phyloP scores from a whole-genome alignment of 208 protist species.

The Naegleria lovaniensis region DNA sequence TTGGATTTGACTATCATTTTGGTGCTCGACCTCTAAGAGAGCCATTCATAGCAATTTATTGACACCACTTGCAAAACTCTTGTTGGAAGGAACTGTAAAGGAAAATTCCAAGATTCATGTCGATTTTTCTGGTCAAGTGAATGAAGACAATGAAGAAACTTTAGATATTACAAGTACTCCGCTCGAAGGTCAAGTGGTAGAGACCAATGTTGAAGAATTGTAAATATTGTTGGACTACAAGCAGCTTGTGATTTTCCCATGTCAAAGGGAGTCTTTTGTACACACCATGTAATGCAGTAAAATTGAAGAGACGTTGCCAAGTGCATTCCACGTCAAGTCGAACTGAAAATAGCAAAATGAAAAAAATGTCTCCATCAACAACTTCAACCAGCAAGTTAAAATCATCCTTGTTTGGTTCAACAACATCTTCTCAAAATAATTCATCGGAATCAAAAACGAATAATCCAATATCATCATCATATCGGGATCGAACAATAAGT shows the following conservation, averaged over 20 bases:
- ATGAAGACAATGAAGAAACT: background rate
- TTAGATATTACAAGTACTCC: background rate
- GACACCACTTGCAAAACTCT: slow-evolving; percentile 76
- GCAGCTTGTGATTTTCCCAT: no score
- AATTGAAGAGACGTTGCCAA: no score
- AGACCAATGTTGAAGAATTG: background rate
- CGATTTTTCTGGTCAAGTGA: background rate
- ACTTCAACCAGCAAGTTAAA: no score
- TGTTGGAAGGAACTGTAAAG: slow-evolving; percentile 66
- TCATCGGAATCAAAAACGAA: no score
- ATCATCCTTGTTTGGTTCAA: no score
- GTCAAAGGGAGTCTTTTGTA: no score
- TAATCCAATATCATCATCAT: background rate
- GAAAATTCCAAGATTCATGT: slow-evolving; percentile 51
- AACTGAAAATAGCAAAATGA: no score
- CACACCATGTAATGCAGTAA: no score
- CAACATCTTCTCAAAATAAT: no score
- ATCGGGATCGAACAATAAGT: background rate
- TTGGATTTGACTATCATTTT: slow-evolving; percentile 83
- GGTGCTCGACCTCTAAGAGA: slow-evolving; percentile 87
- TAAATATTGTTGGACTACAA: background rate
- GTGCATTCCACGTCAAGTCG: no score
- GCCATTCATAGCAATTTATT: slow-evolving; percentile 78
- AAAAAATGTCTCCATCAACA: no score
- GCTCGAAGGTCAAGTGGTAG: background rate